Evolutionary conservation across 78 protist species (phyloP).

Genomic region (Dictyostelium purpureum): DNA sequence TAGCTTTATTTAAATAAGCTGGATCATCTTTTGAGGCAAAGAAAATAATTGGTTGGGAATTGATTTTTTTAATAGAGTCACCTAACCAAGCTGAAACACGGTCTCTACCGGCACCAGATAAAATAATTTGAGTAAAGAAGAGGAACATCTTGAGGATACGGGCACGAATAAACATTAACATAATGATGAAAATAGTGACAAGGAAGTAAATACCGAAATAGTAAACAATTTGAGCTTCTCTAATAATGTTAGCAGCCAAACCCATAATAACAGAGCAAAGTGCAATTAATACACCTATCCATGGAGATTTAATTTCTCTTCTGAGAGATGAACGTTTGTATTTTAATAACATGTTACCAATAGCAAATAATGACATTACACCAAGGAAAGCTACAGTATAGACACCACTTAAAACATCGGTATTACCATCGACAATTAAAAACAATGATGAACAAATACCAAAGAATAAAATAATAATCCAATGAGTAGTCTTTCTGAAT

Average conservation of each 20-base stretch:
- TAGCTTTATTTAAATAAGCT: slow-evolving; percentile 85
- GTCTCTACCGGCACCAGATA: not conserved
- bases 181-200: slow-evolving; percentile 59
- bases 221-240: slow-evolving; percentile 26
- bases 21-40: slow-evolving; percentile 82
- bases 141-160: slow-evolving; percentile 45
- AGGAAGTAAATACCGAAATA: slow-evolving; percentile 81
- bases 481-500: slow-evolving; percentile 82
- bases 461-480: slow-evolving; percentile 84
- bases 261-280: slow-evolving; percentile 57
- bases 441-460: slow-evolving; percentile 77
- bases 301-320: slow-evolving; percentile 56
- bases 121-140: slow-evolving; percentile 51
- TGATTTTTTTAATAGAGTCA: slow-evolving; percentile 29
- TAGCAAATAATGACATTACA: slow-evolving; percentile 88
- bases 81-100: slow-evolving; percentile 6
- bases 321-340: slow-evolving; percentile 75
- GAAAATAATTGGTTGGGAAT: slow-evolving; percentile 82
- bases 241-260: slow-evolving; percentile 60
- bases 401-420: slow-evolving; percentile 67
- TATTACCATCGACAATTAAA: slow-evolving; percentile 64
- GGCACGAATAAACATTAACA: slow-evolving; percentile 71
- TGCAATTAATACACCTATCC: slow-evolving; percentile 49
- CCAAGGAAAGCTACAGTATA: slow-evolving; percentile 90
- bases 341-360: slow-evolving; percentile 90